Conservation (phyloP, 495 filamentous ascomycete genomes). For the Umbilicaria muhlenbergii region DNA sequence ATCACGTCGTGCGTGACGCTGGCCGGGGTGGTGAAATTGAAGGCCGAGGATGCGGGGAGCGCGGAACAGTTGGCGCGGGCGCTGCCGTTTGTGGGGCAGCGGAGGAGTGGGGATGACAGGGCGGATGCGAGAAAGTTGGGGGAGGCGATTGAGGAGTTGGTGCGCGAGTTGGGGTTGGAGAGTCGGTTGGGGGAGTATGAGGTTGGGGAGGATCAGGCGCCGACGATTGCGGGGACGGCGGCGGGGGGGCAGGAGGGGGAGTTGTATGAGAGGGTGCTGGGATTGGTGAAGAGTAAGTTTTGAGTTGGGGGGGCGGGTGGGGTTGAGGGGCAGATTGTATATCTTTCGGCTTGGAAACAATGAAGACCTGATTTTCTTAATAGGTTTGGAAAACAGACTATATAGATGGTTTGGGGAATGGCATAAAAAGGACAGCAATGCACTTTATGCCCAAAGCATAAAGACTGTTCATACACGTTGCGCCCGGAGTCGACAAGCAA, state of each 20-base stretch:
- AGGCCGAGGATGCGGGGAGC: constrained; percentile 21
- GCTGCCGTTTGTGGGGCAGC: constrained; percentile 21
- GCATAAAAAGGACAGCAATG: too few species aligned
- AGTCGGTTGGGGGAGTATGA: background rate
- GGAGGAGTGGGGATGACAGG: constrained; percentile 18
- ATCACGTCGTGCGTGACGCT: constrained; percentile 32
- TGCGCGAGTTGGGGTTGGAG: background rate
- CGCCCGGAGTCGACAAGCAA: too few species aligned
- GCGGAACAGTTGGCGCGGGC: constrained; percentile 27
- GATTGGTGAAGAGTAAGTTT: too few species aligned
- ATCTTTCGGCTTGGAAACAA: too few species aligned
- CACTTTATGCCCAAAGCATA: too few species aligned
- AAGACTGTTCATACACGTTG: too few species aligned
- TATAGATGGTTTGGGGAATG: too few species aligned
- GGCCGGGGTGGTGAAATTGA: constrained; percentile 27
- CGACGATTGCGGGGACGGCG: constrained; percentile 1
- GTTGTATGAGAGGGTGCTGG: too few species aligned
- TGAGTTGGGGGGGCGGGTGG: too few species aligned
- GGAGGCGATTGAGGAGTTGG: background rate
- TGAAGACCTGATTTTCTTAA: too few species aligned
- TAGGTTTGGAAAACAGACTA: too few species aligned
- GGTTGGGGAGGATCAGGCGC: constrained; percentile 9
- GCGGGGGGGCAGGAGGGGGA: background rate
- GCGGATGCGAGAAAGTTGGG: constrained; percentile 1
- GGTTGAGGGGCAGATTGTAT: too few species aligned